phyloP scores from a whole-genome alignment of 768 basidiomycete species.

The Termitomyces titanicus region DNA sequence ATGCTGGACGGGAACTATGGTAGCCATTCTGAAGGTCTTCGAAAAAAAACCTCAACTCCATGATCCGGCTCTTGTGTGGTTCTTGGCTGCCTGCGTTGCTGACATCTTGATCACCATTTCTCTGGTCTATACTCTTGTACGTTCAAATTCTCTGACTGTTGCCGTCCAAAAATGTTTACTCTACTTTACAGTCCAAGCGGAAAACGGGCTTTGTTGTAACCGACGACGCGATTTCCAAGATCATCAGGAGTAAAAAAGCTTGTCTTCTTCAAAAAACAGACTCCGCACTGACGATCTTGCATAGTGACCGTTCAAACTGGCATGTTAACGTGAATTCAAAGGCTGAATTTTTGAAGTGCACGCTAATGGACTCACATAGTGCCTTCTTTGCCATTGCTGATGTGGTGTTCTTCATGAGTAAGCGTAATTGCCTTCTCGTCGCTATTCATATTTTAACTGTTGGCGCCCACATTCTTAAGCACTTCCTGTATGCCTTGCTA shows the following conservation, averaged over 20 bases:
- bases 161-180: background rate
- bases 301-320: slow-evolving; percentile 43
- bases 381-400: slow-evolving; percentile 40
- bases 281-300: background rate
- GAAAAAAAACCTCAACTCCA: slow-evolving; percentile 26
- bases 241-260: slow-evolving; percentile 28
- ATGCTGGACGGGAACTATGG: slow-evolving; percentile 25
- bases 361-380: slow-evolving; percentile 13
- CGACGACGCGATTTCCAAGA: slow-evolving; percentile 31
- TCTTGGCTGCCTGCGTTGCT: slow-evolving; percentile 37
- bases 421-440: slow-evolving; percentile 15
- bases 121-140: slow-evolving; percentile 40
- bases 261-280: background rate
- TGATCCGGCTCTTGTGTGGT: slow-evolving; percentile 37
- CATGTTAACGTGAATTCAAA: slow-evolving; percentile 30
- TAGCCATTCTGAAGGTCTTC: slow-evolving; percentile 24
- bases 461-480: slow-evolving; percentile 19
- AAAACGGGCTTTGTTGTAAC: slow-evolving; percentile 33
- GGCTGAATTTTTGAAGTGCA: too few relatives aligned
- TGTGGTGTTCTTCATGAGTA: slow-evolving; percentile 44
- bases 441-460: background rate
- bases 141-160: background rate
- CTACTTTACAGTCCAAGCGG: slow-evolving; percentile 27
- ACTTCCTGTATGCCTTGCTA: slow-evolving; percentile 25
- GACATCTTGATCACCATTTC: slow-evolving; percentile 45